Base-by-base conservation (phyloP, 495 filamentous ascomycete species). In the Aspergillus bridgeri region DNA sequence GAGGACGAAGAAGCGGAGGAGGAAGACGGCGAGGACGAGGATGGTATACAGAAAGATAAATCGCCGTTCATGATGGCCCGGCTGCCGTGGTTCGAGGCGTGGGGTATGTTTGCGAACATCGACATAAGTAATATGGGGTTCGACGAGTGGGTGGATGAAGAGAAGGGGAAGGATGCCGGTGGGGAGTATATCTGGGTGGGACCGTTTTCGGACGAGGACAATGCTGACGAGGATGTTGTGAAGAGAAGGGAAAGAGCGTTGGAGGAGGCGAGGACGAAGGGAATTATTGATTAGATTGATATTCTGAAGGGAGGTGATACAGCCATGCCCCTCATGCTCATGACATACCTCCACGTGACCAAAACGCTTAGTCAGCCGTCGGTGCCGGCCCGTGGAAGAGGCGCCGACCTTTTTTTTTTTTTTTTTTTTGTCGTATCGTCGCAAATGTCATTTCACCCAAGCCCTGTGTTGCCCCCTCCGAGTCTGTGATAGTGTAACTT, bases 41-140 rank as follows among this genome's bases (percentile, higher is more conserved):
- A 18, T n/a, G n/a, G n/a, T n/a, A n/a, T n/a, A n/a, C n/a, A n/a
- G 17, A 20, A 13, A 1, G 27, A 13, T 15, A 9, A 13, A 13
- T 38, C 33, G 33, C 33, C 8, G 18, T 51, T 25, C 18, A 6
- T 20, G 25, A 51, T 51, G 25, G 29, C 25, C 9, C n/a, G 25
- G n/a, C 11, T 51, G n/a, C 49, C 49, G 17, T 51, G 49, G 49
- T n/a, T 33, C 3, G 11, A 20, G 15, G 25, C 49, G 8, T 51
- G 49, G 49, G 3, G 2, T 13, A 51, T 51, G 49, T 42, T 51
- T 42, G 6, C n/a, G 29, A 51, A 51, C 42, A 15, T 51, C 27
- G 49, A 51, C 24, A 19, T 51, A 7, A 27, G n/a, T 2, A 51
- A 51, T 51, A 51, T 51, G 49, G 49, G 20, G 6, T 51, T 51